Evolutionary conservation across 1,284 basidiomycete genomes (phyloP).

Genomic region (Irpex lacteus): DNA sequence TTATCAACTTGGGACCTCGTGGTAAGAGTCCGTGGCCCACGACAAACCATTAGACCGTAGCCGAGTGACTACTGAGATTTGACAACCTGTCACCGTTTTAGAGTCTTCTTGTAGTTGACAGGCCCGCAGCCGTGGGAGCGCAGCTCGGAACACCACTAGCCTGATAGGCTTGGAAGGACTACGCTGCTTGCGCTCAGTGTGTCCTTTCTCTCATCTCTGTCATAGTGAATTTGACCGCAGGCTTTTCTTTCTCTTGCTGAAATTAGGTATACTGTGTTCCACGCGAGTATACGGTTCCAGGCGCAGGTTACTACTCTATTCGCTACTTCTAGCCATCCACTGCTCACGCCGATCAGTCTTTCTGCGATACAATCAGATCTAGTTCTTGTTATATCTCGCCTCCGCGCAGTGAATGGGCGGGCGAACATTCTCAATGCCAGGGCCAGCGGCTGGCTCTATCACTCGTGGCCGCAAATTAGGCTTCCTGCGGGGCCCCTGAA

Average conservation of each 20-base stretch:
- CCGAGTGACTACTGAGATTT: no score
- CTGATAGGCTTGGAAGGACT: neutral
- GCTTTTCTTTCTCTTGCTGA: no score
- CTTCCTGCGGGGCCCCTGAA: neutral
- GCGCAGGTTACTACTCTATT: no score
- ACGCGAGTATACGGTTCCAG: no score
- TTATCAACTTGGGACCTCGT: no score
- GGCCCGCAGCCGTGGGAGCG: no score
- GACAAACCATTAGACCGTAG: no score
- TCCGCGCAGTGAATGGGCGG: neutral
- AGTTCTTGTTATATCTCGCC: neutral
- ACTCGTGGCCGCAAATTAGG: neutral
- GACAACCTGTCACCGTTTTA: no score
- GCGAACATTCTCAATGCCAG: neutral
- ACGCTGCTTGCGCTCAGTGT: neutral
- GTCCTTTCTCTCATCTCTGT: no score
- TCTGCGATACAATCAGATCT: neutral
- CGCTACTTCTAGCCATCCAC: neutral
- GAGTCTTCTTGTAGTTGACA: neutral
- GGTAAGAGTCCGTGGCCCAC: no score
- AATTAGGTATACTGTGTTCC: no score
- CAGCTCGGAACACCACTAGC: neutral
- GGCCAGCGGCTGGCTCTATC: neutral
- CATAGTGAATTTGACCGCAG: no score
- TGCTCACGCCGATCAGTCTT: neutral